Conservation (phyloP, 129 eudicot genomes). For the Tagetes patula region DNA sequence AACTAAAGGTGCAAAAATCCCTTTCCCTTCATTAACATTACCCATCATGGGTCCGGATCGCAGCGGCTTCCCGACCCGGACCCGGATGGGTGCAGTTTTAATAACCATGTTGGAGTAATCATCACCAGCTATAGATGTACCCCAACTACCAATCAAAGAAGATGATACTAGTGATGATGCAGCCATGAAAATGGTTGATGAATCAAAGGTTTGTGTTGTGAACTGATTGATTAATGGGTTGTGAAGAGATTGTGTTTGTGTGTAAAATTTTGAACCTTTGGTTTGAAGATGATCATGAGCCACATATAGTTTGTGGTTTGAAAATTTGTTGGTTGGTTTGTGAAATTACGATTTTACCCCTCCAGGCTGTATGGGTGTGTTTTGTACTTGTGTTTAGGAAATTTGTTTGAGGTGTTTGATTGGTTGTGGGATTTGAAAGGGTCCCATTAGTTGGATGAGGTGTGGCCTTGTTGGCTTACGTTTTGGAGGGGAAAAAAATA, state of each 20-base stretch:
- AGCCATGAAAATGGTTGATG: constrained; percentile 40
- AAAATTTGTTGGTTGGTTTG: neutral
- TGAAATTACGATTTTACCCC: neutral
- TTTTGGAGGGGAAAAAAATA: too few species aligned
- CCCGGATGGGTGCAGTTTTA: constrained; percentile 43
- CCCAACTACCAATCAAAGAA: constrained; percentile 74
- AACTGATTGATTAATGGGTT: constrained; percentile 16
- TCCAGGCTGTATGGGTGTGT: neutral
- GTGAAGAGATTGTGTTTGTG: constrained; percentile 10
- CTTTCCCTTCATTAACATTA: constrained; percentile 91
- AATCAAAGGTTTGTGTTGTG: constrained; percentile 16
- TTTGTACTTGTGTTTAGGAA: neutral
- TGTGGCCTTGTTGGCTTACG: neutral
- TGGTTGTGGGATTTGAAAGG: constrained; percentile 24
- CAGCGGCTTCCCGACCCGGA: constrained; percentile 50
- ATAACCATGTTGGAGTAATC: constrained; percentile 44
- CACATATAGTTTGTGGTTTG: constrained; percentile 52
- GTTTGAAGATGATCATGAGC: constrained; percentile 43
- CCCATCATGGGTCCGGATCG: constrained; percentile 70
- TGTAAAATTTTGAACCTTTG: constrained; percentile 33
- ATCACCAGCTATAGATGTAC: constrained; percentile 58
- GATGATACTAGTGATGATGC: constrained; percentile 51
- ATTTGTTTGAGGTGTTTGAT: constrained; percentile 23
- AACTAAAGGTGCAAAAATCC: constrained; percentile 82
- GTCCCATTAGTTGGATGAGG: constrained; percentile 34